Percentiles rank a stretch among this genome's conserved stretches.
These are phyloP conservation scores for Suhomyces xylopsoci DNA, from an alignment of 805 yeast species.

Conservation along the genomic window DNA sequence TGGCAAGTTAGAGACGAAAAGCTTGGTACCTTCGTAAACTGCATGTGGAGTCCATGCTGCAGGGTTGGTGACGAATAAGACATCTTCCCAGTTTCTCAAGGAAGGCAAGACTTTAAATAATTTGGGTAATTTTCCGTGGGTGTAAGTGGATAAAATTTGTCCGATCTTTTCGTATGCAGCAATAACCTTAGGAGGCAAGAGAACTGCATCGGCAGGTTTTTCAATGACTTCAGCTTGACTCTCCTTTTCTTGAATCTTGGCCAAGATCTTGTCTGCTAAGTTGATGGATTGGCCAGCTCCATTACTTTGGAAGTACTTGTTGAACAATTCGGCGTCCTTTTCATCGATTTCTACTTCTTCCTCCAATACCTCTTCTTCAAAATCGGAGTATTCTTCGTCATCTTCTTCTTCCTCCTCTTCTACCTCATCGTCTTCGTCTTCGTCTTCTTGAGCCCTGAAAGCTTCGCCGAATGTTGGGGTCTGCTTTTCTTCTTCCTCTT, in stretches of 20 bases:
- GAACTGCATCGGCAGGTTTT: constrained; percentile 66
- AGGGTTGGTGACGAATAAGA: constrained; percentile 88
- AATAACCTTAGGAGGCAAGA: constrained; percentile 93
- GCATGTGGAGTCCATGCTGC: constrained; percentile 94
- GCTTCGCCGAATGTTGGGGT: constrained; percentile 19
- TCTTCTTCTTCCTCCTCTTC: constrained; percentile 39
- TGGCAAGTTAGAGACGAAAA: constrained; percentile 85
- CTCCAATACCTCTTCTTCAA: constrained; percentile 49
- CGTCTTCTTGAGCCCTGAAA: constrained; percentile 16
- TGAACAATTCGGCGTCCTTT: constrained; percentile 81
- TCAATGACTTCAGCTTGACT: constrained; percentile 18
- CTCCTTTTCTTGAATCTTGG: constrained; percentile 78
- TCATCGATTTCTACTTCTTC: constrained; percentile 70
- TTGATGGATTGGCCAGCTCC: constrained; percentile 49
- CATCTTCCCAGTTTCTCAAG: constrained; percentile 92
- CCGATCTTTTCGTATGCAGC: constrained; percentile 94
- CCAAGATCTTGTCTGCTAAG: constrained; percentile 92
- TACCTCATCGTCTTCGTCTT: constrained; percentile 16
- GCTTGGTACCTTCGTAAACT: constrained; percentile 88
- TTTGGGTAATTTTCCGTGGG: constrained; percentile 96
- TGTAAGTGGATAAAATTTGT: constrained; percentile 78
- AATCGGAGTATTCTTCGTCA: constrained; percentile 54
- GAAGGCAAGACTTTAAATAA: constrained; percentile 93
- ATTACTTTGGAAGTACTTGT: constrained; percentile 59
- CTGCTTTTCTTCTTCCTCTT: constrained; percentile 53